Evolutionary conservation across 805 yeast genomes (phyloP), one percentile per base, ranked within the genome.

Genomic region (Candida arabinofermentans): DNA sequence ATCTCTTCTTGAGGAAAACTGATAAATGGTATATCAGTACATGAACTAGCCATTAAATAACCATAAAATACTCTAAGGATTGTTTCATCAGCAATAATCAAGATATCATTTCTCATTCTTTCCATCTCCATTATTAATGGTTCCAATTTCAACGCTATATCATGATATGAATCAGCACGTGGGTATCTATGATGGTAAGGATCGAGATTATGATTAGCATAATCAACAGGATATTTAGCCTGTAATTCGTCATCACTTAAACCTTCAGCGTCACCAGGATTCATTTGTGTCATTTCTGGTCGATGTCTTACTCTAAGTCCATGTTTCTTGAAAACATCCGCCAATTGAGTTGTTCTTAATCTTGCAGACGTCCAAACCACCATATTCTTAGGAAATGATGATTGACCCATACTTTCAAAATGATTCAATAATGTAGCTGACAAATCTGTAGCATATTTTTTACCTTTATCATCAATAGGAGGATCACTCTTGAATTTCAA

Each of bases 351-450:
- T 0, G 97, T 88, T 57, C 96, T 76, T 49, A 78, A 72, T 47
- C 96, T 77, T 4, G 91, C 87, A 1, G 98, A 95, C 1, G 97
- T 89, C 96, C 98, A 91, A n/a, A 93, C 90, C 3, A 82, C 80
- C 53, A 90, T 71, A 39, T 58, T 51, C 14, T 47, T 37, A 8
- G 64, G 62, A 14, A 60, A 48, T 8, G 66, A 41, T 12, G 54
- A 57, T 14, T 34, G 16, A 8, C 53, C 55, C 7, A 18, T 24
- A 33, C 46, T 34, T 13, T 51, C 41, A 32, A 59, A 59, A 47
- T 64, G 63, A 12, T 60, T 50, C 4, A 69, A 51, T 39, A 91
- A 65, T 0, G 91, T 74, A 24, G 71, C 65, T 9, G 85, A 74
- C 48, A 93, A 69, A 22, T 73, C 71, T 37, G 72, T 67, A 1